Evolutionary conservation across 2,329 filamentous ascomycete genomes (phyloP).

Genomic region (Cordyceps cateniannulata): DNA sequence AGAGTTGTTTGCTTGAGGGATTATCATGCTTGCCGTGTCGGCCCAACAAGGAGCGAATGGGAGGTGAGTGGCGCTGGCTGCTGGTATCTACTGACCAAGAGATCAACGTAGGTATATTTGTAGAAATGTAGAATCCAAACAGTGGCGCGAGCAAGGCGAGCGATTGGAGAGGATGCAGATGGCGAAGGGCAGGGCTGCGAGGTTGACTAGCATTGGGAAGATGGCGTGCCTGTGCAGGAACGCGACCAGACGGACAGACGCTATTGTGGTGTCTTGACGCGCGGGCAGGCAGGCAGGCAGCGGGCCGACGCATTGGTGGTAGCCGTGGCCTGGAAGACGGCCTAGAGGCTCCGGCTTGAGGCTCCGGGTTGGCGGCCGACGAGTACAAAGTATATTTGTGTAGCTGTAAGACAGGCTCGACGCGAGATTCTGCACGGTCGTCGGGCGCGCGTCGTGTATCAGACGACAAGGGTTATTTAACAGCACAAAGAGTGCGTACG

Average conservation of each 20-base stretch:
- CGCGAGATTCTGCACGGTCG: neutral
- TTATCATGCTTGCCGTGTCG: neutral
- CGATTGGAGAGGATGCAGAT: neutral
- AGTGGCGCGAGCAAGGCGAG: neutral
- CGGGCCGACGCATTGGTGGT: neutral
- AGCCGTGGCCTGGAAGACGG: too few relatives aligned
- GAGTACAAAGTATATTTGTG: neutral
- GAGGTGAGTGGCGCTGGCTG: neutral
- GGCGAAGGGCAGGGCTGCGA: neutral
- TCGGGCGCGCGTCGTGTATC: neutral
- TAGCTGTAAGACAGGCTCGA: neutral
- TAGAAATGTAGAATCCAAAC: neutral
- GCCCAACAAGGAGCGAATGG: neutral
- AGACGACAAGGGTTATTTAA: neutral
- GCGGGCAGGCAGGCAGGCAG: conserved; percentile 2
- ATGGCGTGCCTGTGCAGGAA: conserved; percentile 5
- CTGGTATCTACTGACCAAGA: neutral
- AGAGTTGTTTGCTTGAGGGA: conserved; percentile 6
- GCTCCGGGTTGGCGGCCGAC: neutral
- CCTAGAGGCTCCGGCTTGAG: neutral
- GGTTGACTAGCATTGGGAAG: neutral
- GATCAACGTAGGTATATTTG: neutral
- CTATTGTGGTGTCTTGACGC: neutral
- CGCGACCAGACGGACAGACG: neutral
- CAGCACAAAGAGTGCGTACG: neutral